Conservation (phyloP, 1,284 basidiomycete species). For the Lentinula novae-zelandiae region DNA sequence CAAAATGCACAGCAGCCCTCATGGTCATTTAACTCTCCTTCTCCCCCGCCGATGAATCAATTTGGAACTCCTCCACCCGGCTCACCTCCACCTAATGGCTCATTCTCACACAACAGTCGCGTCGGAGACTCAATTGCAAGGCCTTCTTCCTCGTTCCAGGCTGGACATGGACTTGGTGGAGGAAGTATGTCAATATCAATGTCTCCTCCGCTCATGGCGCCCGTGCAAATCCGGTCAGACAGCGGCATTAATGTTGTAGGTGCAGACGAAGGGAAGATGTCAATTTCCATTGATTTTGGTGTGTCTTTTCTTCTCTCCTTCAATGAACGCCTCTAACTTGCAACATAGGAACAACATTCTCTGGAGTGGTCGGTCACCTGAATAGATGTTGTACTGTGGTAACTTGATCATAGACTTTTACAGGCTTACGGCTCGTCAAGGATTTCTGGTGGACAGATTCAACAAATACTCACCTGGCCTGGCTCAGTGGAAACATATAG, state of each 20-base stretch:
- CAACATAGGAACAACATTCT: constrained; percentile 74
- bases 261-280: constrained; percentile 62
- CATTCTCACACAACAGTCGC: constrained; percentile 4
- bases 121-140: constrained; percentile 21
- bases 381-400: neutral
- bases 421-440: constrained; percentile 80
- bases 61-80: constrained; percentile 10
- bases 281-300: constrained; percentile 80
- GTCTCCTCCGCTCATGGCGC: constrained; percentile 21
- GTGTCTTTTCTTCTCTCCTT: constrained; percentile 20
- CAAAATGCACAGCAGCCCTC: constrained; percentile 23
- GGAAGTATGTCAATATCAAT: constrained; percentile 19
- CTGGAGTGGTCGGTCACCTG: constrained; percentile 62
- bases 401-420: constrained; percentile 11
- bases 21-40: constrained; percentile 33
- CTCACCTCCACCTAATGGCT: constrained; percentile 6
- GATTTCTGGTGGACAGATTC: constrained; percentile 69
- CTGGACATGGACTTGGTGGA: constrained; percentile 26
- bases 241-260: constrained; percentile 11
- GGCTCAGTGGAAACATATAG: constrained; percentile 76
- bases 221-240: constrained; percentile 16
- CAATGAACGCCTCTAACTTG: constrained; percentile 8
- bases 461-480: constrained; percentile 78
- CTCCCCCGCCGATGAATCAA: constrained; percentile 16
- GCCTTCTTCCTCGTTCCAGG: constrained; percentile 11